A percentile compares a stretch with the other conserved stretches of the same genome.
Evolutionary conservation across 495 filamentous ascomycete genomes (phyloP).

Genomic region (Margaritispora aquatica): DNA sequence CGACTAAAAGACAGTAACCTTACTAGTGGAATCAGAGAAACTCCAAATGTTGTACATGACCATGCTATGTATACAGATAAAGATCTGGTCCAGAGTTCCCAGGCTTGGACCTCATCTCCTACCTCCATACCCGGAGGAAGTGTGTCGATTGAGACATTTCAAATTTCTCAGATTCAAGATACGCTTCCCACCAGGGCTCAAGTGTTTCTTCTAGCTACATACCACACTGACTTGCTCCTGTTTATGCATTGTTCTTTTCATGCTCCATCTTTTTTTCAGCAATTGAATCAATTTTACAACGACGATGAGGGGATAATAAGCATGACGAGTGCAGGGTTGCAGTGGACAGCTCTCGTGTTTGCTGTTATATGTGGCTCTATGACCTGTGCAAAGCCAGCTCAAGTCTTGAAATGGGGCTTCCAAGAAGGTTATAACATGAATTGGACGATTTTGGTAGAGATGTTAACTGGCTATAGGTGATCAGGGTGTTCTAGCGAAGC

Average conservation of each 20-base stretch:
- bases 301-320: constrained; percentile 23
- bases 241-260: constrained; percentile 37
- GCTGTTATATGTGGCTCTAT: constrained; percentile 33
- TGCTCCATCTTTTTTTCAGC: constrained; percentile 25
- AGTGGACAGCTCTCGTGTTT: constrained; percentile 38
- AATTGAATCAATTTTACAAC: constrained; percentile 29
- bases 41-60: constrained; percentile 1
- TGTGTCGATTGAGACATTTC: constrained; percentile 18
- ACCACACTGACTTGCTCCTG: constrained; percentile 33
- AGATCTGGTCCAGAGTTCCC: constrained; percentile 21
- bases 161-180: constrained; percentile 26
- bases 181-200: constrained; percentile 29
- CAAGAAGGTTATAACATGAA: constrained; percentile 4
- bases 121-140: constrained; percentile 19
- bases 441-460: neutral
- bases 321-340: constrained; percentile 22
- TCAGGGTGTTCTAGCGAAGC: constrained; percentile 27
- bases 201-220: constrained; percentile 29
- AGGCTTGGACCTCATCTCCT: constrained; percentile 8
- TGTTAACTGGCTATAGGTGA: constrained; percentile 13
- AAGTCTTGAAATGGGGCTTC: constrained; percentile 32
- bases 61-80: constrained; percentile 22
- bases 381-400: constrained; percentile 27
- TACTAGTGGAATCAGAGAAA: constrained; percentile 8
- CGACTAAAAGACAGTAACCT: constrained; percentile 29